Percentiles rank a stretch among this genome's conserved stretches.
These are phyloP conservation scores for Hypoxylon sp. DNA, from an alignment of 2,329 filamentous ascomycete genomes.

Conservation along the genomic window DNA sequence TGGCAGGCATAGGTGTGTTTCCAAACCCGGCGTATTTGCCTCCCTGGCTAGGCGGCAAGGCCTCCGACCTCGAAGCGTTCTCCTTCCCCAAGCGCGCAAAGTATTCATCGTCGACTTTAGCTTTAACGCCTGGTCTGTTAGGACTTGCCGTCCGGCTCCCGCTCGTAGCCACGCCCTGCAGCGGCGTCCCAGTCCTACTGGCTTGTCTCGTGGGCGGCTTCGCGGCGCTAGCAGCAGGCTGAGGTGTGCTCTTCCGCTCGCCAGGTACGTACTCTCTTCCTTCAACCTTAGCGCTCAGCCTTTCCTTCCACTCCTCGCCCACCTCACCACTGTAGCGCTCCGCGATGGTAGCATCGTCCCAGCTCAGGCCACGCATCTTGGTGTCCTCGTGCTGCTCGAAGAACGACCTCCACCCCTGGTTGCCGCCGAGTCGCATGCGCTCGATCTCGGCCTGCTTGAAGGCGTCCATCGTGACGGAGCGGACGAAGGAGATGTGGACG, in stretches of 20 bases:
- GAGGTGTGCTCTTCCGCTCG: conserved; percentile 66
- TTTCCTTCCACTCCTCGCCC: conserved; percentile 95
- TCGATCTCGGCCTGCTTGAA: conserved; percentile 95
- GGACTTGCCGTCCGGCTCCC: conserved; percentile 59
- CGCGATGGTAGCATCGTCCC: conserved; percentile 90
- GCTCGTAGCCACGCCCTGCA: conserved; percentile 54
- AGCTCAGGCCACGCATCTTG: conserved; percentile 75
- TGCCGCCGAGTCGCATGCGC: conserved; percentile 93
- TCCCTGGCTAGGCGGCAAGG: conserved; percentile 86
- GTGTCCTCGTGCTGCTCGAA: conserved; percentile 81
- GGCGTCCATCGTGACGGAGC: conserved; percentile 97
- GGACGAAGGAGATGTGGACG: conserved; percentile 98
- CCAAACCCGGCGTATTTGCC: conserved; percentile 95
- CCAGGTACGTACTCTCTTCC: conserved; percentile 85
- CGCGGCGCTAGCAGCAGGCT: conserved; percentile 52
- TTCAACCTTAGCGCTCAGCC: conserved; percentile 88
- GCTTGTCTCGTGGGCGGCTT: conserved; percentile 53
- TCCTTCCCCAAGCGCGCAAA: conserved; percentile 87
- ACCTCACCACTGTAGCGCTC: conserved; percentile 91
- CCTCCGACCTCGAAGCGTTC: conserved; percentile 81
- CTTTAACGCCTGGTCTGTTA: conserved; percentile 60
- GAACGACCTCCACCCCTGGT: conserved; percentile 87
- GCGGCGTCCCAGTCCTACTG: conserved; percentile 57
- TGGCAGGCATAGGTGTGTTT: conserved; percentile 73
- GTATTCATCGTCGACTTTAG: conserved; percentile 85